phyloP scores from a whole-genome alignment of 805 yeast genomes.

The Lachancea sp. region DNA sequence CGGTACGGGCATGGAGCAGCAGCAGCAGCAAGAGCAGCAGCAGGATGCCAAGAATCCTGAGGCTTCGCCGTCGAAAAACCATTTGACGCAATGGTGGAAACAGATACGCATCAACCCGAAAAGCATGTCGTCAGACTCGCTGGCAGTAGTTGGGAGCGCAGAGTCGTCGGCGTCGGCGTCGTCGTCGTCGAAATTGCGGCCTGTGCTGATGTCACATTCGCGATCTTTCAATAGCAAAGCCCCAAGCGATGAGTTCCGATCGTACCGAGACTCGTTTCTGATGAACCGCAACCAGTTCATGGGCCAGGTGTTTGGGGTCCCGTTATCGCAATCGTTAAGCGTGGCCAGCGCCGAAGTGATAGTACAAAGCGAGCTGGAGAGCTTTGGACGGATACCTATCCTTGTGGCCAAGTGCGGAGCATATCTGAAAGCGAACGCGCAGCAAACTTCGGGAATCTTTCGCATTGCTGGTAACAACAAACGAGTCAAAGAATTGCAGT shows the following conservation, averaged over 20 bases:
- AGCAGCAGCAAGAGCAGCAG: not conserved
- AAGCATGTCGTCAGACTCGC: slow-evolving; percentile 29
- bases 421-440: slow-evolving; percentile 67
- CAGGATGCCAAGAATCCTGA: not conserved
- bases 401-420: slow-evolving; percentile 96
- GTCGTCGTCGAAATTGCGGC: not conserved
- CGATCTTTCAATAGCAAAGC: slow-evolving; percentile 8
- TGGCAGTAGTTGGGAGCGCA: slow-evolving; percentile 5
- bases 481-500: slow-evolving; percentile 79
- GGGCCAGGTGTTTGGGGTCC: slow-evolving; percentile 68
- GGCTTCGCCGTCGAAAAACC: slow-evolving; percentile 18
- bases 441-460: slow-evolving; percentile 84
- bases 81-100: slow-evolving; percentile 28
- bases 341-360: slow-evolving; percentile 64
- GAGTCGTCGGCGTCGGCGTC: too few relatives aligned
- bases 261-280: slow-evolving; percentile 33
- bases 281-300: slow-evolving; percentile 34
- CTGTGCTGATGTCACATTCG: slow-evolving; percentile 5
- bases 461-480: slow-evolving; percentile 88
- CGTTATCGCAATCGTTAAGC: slow-evolving; percentile 60
- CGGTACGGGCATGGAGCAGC: slow-evolving; percentile 5
- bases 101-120: slow-evolving; percentile 29
- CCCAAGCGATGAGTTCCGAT: slow-evolving; percentile 6
- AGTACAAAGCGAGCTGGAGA: slow-evolving; percentile 53
- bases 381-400: slow-evolving; percentile 85